Conservation (phyloP, 441 rosid species). For the Bruguiera hainesii region DNA sequence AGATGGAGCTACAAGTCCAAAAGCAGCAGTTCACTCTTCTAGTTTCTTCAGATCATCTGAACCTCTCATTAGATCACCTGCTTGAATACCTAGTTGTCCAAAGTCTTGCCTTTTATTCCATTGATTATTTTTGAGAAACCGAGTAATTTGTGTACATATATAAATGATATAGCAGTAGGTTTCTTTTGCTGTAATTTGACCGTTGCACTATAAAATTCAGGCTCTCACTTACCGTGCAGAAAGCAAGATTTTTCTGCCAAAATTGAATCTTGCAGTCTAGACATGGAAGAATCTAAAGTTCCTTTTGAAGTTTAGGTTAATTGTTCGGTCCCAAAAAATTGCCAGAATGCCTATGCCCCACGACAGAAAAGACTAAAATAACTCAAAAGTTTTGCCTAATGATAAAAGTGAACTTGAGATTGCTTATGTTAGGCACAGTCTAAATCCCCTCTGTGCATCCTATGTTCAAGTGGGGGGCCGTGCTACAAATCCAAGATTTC, state of each 20-base stretch:
- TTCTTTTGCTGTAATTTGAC: constrained; percentile 17
- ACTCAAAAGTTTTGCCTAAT: too few relatives aligned
- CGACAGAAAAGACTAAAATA: too few relatives aligned
- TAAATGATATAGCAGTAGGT: constrained; percentile 18
- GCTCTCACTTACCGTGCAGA: neutral
- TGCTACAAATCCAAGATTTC: too few relatives aligned
- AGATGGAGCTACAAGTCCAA: constrained; percentile 27
- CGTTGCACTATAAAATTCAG: constrained; percentile 12
- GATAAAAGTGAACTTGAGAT: too few relatives aligned
- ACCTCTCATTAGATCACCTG: constrained; percentile 52
- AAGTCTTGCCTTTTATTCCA: constrained; percentile 20
- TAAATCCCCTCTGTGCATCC: too few relatives aligned
- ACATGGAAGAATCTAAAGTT: neutral
- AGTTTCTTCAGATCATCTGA: constrained; percentile 67
- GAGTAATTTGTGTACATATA: constrained; percentile 31
- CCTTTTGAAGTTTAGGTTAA: constrained; percentile 1
- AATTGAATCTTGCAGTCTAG: constrained; percentile 2
- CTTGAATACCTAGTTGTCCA: constrained; percentile 21
- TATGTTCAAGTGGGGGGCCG: too few relatives aligned
- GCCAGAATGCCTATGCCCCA: too few relatives aligned
- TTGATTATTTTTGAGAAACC: constrained; percentile 27
- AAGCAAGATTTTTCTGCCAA: neutral
- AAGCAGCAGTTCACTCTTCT: constrained; percentile 45
- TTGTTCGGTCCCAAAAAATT: too few relatives aligned
- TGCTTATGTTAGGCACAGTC: too few relatives aligned